Evolutionary conservation across 441 rosid genomes (phyloP).

Genomic region (Populus hybrid): DNA sequence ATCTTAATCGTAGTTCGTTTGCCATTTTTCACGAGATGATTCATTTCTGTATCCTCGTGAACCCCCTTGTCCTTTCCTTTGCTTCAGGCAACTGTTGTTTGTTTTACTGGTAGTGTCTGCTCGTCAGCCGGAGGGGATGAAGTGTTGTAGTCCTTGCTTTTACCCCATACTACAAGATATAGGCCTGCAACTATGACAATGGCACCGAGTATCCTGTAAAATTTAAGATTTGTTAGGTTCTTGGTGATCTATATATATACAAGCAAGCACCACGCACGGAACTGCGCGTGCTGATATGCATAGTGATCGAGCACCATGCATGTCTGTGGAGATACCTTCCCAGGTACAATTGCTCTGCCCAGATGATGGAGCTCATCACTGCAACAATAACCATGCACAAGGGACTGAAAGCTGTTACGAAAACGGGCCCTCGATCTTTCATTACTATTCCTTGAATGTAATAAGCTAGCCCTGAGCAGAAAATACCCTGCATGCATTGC

Average conservation of each 20-base stretch:
- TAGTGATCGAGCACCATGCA: background rate
- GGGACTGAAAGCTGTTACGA: conserved; percentile 79
- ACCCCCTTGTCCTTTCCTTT: conserved; percentile 12
- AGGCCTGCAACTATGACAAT: conserved; percentile 68
- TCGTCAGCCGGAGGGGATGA: conserved; percentile 14
- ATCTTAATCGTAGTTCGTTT: background rate
- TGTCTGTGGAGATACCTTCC: conserved; percentile 56
- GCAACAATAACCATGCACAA: conserved; percentile 81
- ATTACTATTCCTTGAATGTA: conserved; percentile 75
- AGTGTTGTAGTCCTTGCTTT: conserved; percentile 53
- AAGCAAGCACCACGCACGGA: background rate
- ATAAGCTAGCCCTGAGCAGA: conserved; percentile 75
- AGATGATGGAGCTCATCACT: conserved; percentile 61
- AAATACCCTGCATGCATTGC: conserved; percentile 57
- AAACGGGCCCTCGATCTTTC: conserved; percentile 86
- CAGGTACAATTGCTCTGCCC: conserved; percentile 66
- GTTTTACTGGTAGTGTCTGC: conserved; percentile 27
- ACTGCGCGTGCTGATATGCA: background rate
- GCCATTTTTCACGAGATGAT: background rate
- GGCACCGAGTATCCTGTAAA: conserved; percentile 78
- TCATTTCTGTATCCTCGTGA: conserved; percentile 33
- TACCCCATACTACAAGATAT: conserved; percentile 85
- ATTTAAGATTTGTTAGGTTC: background rate
- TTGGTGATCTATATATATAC: background rate
- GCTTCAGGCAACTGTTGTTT: conserved; percentile 14